Base-by-base conservation (phyloP, 768 basidiomycete species). In the Leccinum boreale region DNA sequence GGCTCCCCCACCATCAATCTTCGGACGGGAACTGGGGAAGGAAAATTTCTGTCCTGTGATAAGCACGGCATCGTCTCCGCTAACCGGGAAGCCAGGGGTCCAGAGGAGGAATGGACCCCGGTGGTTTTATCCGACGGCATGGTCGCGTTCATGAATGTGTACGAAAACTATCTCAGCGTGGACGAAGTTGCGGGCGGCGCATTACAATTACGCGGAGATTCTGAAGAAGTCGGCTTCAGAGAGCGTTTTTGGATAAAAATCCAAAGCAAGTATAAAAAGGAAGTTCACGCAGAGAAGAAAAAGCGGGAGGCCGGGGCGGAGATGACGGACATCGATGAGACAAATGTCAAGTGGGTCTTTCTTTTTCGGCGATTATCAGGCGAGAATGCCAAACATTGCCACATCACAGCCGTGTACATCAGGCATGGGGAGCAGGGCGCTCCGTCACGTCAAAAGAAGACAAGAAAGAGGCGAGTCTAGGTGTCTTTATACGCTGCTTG, bases 21-120 rank as follows among this genome's bases (percentile, higher is more conserved):
- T 58, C 85, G 94, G 21, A 90, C 90, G 33, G 90, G 90, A 1
- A 84, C 84, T n/a, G 90, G 90, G 23, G 90, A 90, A 69, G 92
- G 92, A 10, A 94, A 94, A 73, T 97, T 94, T 70, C 75, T 97
- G 49, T 92, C 90, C 8, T 91, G 89, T 73, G 92, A 95, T 75
- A 80, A 86, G 59, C 85, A 92, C 65, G 94, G 94, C 7, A 77
- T 93, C 19, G 87, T 96, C 14, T 84, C 87, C 61, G 87, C 90
- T 46, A 88, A 92, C 68, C 79, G 90, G 48, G 94, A 97, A 67
- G 94, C 94, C 26, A 82, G 94, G 31, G 94, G 94, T 2, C 89
- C 91, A 4, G 92, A 96, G 72, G 94, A 97, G 72, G 94, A 95
- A 72, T 97, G 93, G 91, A 90, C 89, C 3, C 89, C 93, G 15